phyloP scores from a whole-genome alignment of 2,329 filamentous ascomycete genomes.

The Pseudogymnoascus sp. region DNA sequence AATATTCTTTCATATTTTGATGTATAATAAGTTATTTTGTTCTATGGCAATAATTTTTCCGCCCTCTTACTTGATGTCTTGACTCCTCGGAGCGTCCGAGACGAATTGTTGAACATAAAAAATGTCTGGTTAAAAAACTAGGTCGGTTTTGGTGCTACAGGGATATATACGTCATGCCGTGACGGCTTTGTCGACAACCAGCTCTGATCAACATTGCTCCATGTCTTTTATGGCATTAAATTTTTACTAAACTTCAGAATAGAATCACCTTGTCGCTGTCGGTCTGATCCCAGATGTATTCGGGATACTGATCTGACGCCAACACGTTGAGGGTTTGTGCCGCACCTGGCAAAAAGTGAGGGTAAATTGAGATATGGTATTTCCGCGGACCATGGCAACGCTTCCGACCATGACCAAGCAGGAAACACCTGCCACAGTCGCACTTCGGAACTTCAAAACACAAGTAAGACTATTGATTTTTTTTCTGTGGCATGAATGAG shows the following conservation, averaged over 20 bases:
- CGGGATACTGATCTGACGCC: neutral
- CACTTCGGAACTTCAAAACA: constrained; percentile 1
- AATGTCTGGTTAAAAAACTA: neutral
- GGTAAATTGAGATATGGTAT: neutral
- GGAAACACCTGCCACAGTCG: neutral
- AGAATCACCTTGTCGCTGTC: neutral
- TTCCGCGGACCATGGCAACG: constrained; percentile 4
- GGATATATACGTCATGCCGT: constrained; percentile 5
- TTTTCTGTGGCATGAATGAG: neutral
- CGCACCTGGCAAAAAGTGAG: neutral
- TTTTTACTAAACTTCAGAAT: neutral
- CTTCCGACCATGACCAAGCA: neutral
- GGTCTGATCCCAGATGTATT: neutral
- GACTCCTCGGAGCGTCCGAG: neutral
- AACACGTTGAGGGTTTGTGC: neutral
- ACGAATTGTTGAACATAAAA: neutral
- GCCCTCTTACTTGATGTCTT: neutral
- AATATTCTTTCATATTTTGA: neutral
- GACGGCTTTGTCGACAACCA: neutral
- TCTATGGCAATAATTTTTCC: neutral
- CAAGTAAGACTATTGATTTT: neutral
- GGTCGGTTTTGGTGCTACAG: neutral
- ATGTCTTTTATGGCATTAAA: neutral
- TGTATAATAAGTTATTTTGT: neutral
- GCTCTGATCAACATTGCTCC: neutral